Evolutionary conservation across 1,284 basidiomycete genomes (phyloP).

Genomic region (Naganishia sp.): DNA sequence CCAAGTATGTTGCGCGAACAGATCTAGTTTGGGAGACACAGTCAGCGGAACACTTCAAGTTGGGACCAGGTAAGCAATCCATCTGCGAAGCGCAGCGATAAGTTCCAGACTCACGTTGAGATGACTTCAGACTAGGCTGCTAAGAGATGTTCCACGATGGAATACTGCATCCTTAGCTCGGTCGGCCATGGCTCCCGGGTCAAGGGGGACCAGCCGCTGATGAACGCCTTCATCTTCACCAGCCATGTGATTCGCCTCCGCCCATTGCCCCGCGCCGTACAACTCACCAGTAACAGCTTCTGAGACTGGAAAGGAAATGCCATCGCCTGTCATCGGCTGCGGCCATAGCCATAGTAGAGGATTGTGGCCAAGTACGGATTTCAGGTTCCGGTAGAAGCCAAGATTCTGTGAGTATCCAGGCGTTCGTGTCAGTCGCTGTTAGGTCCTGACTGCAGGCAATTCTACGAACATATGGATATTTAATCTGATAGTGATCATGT

Average conservation of each 20-base stretch:
- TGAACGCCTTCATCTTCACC: conserved; percentile 25
- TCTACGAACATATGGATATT: conserved; percentile 82
- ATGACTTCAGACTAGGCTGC: conserved; percentile 19
- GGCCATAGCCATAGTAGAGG: conserved; percentile 79
- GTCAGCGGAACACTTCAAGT: conserved; percentile 29
- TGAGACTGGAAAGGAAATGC: conserved; percentile 73
- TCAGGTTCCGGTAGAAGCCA: conserved; percentile 69
- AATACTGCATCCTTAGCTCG: conserved; percentile 16
- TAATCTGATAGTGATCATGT: conserved; percentile 59
- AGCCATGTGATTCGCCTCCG: conserved; percentile 23
- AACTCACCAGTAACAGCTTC: conserved; percentile 74
- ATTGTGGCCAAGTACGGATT: conserved; percentile 72
- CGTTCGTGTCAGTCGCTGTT: conserved; percentile 29
- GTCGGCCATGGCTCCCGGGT: conserved; percentile 28
- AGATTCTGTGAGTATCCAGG: conserved; percentile 63
- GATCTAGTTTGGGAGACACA: conserved; percentile 42
- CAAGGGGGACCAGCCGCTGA: conserved; percentile 1
- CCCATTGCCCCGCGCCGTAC: conserved; percentile 46
- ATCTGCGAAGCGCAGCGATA: background rate
- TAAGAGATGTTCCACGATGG: background rate
- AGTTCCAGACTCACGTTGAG: background rate
- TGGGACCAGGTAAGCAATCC: conserved; percentile 12
- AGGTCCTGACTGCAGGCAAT: background rate
- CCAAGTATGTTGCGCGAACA: conserved; percentile 56
- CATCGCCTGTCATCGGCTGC: conserved; percentile 63